Conservation (phyloP, 139 green algal species). For the Nannochloris sp. region DNA sequence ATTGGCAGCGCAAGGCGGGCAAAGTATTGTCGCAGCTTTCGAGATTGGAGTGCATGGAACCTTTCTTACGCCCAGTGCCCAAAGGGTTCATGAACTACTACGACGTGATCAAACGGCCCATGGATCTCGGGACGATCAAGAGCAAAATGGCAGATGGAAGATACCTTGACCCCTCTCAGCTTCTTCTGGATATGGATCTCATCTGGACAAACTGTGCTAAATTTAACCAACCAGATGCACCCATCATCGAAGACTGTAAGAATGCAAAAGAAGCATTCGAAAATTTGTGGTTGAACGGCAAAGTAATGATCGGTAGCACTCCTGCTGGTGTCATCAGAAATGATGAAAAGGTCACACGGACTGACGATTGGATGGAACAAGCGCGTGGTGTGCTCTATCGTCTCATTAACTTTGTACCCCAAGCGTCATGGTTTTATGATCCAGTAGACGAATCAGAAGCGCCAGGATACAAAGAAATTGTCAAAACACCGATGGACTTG, state of each 20-base stretch:
- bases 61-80: slow-evolving; percentile 23
- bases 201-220: slow-evolving; percentile 26
- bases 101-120: slow-evolving; percentile 25
- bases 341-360: neutral
- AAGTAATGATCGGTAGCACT: neutral
- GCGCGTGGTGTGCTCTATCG: neutral
- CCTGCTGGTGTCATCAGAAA: neutral
- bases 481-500: slow-evolving; percentile 48
- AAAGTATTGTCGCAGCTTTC: slow-evolving; percentile 10
- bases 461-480: slow-evolving; percentile 27
- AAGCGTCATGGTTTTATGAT: slow-evolving; percentile 11
- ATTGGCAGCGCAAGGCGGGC: slow-evolving; percentile 10
- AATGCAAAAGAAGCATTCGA: slow-evolving; percentile 11
- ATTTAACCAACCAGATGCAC: slow-evolving; percentile 25
- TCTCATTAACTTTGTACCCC: slow-evolving; percentile 3
- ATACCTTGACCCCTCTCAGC: slow-evolving; percentile 12
- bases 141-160: slow-evolving; percentile 7
- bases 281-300: slow-evolving; percentile 8
- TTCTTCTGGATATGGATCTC: slow-evolving; percentile 11
- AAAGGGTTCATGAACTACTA: slow-evolving; percentile 16
- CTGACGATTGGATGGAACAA: slow-evolving; percentile 11
- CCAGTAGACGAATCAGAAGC: slow-evolving; percentile 20
- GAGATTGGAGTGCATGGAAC: slow-evolving; percentile 8
- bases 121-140: slow-evolving; percentile 35
- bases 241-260: slow-evolving; percentile 12